phyloP scores from a whole-genome alignment of 2,329 filamentous ascomycete genomes.

The Ceratocystis huliohia region DNA sequence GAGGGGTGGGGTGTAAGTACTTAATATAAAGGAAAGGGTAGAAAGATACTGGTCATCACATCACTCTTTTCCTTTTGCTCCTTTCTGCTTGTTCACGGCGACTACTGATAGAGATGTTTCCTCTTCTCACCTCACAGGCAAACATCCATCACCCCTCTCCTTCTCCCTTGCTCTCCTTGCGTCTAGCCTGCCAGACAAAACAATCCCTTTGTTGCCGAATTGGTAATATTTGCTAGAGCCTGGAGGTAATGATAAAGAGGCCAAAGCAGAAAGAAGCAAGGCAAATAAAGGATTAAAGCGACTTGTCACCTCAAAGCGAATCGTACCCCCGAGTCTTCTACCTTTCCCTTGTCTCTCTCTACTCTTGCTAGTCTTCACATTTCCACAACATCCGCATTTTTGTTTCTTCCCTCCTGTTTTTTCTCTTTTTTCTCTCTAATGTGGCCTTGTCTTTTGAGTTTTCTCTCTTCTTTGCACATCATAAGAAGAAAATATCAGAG shows the following conservation, averaged over 20 bases:
- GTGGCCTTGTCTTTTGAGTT: not conserved
- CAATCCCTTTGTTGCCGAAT: not conserved
- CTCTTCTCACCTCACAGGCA: too few species aligned
- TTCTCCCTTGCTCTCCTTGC: not conserved
- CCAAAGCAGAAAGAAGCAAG: not conserved
- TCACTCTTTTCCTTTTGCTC: not conserved
- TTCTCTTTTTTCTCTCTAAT: not conserved
- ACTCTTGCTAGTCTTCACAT: not conserved
- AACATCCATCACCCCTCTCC: not conserved
- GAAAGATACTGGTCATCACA: not conserved
- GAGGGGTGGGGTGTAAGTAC: too few species aligned
- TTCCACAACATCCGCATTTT: not conserved
- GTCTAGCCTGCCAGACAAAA: not conserved
- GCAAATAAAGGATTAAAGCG: not conserved
- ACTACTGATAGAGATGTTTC: too few species aligned
- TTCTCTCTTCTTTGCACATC: not conserved
- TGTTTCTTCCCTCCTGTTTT: not conserved
- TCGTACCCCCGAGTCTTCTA: not conserved
- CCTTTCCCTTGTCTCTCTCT: not conserved
- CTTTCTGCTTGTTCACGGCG: not conserved
- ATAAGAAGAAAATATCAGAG: too few species aligned
- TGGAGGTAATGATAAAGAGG: too few species aligned
- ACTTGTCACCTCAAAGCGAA: not conserved
- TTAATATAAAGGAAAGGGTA: not conserved
- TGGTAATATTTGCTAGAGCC: too few species aligned